Evolutionary conservation across 2,329 filamentous ascomycete species (phyloP).

Genomic region (Nigrospora oryzae): DNA sequence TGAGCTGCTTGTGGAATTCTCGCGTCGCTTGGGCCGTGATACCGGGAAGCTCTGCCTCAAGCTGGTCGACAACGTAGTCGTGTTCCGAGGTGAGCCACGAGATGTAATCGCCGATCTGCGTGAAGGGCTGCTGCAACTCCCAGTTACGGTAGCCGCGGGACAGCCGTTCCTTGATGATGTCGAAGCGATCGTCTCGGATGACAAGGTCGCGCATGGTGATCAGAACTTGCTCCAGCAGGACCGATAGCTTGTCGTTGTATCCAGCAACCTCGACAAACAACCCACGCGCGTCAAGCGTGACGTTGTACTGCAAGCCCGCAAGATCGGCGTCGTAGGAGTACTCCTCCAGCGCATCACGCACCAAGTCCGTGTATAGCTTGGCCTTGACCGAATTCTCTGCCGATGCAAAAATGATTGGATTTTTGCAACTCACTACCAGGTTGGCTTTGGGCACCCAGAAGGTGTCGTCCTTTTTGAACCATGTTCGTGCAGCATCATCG

Average conservation of each 20-base stretch:
- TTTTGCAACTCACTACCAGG: constrained; percentile 71
- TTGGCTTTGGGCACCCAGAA: constrained; percentile 98
- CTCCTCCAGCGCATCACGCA: constrained; percentile 81
- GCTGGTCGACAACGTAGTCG: constrained; percentile 71
- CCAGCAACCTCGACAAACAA: constrained; percentile 74
- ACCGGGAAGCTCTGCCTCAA: constrained; percentile 65
- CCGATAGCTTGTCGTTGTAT: constrained; percentile 93
- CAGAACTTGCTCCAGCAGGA: constrained; percentile 83
- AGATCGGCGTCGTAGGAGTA: constrained; percentile 96
- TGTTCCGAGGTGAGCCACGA: constrained; percentile 72
- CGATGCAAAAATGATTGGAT: constrained; percentile 69
- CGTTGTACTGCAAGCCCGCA: constrained; percentile 75
- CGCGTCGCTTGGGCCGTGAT: constrained; percentile 69
- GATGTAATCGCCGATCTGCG: constrained; percentile 77
- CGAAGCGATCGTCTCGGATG: constrained; percentile 79
- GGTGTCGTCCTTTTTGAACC: constrained; percentile 98
- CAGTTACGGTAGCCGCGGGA: constrained; percentile 74
- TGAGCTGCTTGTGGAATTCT: constrained; percentile 69
- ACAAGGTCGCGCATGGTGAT: constrained; percentile 76
- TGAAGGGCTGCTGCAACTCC: constrained; percentile 81
- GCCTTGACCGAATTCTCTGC: constrained; percentile 72
- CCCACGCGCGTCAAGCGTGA: constrained; percentile 65
- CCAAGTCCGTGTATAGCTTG: constrained; percentile 73
- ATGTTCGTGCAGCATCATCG: constrained; percentile 70
- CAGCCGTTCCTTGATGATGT: constrained; percentile 82